Evolutionary conservation across 2,329 filamentous ascomycete species (phyloP).

Genomic region (Metarhizium humberi): DNA sequence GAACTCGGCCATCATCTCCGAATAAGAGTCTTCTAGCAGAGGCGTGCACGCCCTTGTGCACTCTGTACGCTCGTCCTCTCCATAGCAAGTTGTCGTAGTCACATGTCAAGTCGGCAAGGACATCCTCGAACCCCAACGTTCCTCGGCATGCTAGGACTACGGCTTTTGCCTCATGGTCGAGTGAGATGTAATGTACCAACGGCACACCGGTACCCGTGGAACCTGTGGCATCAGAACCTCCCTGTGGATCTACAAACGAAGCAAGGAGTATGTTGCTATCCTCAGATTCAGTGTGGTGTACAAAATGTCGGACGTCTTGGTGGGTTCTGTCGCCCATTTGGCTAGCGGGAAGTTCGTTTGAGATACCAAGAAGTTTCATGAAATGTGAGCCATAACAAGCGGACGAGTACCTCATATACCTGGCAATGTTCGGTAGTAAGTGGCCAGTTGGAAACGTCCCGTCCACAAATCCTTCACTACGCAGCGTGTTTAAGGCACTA

Average conservation of each 20-base stretch:
- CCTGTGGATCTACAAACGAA: constrained; percentile 61
- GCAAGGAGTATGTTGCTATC: constrained; percentile 54
- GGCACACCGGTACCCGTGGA: constrained; percentile 58
- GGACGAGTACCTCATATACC: constrained; percentile 59
- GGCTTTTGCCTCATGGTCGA: constrained; percentile 63
- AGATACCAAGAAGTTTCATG: constrained; percentile 53
- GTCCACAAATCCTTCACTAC: constrained; percentile 43
- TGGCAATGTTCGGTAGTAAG: constrained; percentile 50
- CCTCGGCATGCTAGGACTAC: constrained; percentile 65
- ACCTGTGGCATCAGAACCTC: constrained; percentile 55
- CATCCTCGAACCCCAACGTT: constrained; percentile 64
- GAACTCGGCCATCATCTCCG: constrained; percentile 56
- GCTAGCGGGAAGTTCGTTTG: constrained; percentile 35
- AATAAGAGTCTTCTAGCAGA: constrained; percentile 60
- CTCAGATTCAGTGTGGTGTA: constrained; percentile 50
- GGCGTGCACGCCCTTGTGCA: constrained; percentile 67
- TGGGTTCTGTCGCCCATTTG: constrained; percentile 40
- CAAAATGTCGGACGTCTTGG: constrained; percentile 53
- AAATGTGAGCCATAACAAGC: constrained; percentile 58
- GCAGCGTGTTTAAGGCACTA: constrained; percentile 38
- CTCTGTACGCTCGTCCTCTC: constrained; percentile 56
- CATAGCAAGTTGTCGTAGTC: constrained; percentile 59
- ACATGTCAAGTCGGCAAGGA: constrained; percentile 65
- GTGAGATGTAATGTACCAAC: constrained; percentile 62
- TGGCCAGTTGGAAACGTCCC: constrained; percentile 52